Conservation (phyloP, 2,329 filamentous ascomycete genomes). For the Colletotrichum karsti region DNA sequence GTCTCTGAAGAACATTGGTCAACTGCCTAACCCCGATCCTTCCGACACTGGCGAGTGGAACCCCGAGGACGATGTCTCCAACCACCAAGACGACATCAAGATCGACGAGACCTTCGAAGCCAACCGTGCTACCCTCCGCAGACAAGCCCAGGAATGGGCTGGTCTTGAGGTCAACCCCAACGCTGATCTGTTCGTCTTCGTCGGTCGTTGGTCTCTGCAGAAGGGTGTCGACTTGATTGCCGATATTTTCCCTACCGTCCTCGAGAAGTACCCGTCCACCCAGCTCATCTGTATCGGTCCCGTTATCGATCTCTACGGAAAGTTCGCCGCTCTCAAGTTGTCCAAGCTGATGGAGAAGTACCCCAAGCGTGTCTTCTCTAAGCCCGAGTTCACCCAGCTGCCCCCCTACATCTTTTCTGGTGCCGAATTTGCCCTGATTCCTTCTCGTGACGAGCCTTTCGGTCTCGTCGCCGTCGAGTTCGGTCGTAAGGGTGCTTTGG, state of each 20-base stretch:
- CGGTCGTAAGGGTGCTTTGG: slow-evolving; percentile 72
- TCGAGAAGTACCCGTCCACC: slow-evolving; percentile 66
- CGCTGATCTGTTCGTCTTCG: slow-evolving; percentile 73
- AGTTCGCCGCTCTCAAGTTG: slow-evolving; percentile 73
- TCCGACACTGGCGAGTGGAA: slow-evolving; percentile 70
- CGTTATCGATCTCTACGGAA: slow-evolving; percentile 74
- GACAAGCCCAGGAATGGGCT: slow-evolving; percentile 74
- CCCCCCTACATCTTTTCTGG: slow-evolving; percentile 75
- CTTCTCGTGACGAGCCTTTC: slow-evolving; percentile 75
- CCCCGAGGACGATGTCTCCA: slow-evolving; percentile 51
- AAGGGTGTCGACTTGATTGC: slow-evolving; percentile 76
- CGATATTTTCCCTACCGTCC: slow-evolving; percentile 70
- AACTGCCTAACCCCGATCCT: slow-evolving; percentile 72
- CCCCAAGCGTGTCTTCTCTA: slow-evolving; percentile 72
- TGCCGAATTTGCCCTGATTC: slow-evolving; percentile 74
- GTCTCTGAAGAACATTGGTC: slow-evolving; percentile 69
- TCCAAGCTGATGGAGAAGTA: slow-evolving; percentile 72
- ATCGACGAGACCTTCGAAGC: slow-evolving; percentile 65
- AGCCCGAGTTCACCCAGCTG: slow-evolving; percentile 72
- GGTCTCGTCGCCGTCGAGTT: slow-evolving; percentile 76
- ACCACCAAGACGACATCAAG: slow-evolving; percentile 53
- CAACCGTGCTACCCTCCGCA: slow-evolving; percentile 59
- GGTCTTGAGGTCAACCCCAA: slow-evolving; percentile 67
- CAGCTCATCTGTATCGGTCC: slow-evolving; percentile 72
- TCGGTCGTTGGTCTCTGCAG: slow-evolving; percentile 75